phyloP scores from a whole-genome alignment of 495 filamentous ascomycete species.

The Lichina pygmaea region DNA sequence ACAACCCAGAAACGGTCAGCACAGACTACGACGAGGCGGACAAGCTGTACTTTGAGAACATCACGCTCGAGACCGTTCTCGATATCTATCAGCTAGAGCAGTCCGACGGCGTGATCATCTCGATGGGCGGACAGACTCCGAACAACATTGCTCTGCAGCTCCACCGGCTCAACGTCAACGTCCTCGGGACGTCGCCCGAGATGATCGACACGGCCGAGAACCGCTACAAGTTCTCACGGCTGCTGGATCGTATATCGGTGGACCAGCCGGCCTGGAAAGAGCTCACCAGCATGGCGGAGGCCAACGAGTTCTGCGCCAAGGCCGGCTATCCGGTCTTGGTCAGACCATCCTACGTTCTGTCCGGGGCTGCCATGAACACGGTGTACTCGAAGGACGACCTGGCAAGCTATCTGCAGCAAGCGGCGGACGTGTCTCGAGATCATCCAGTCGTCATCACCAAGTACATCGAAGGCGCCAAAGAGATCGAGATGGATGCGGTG shows the following conservation, averaged over 20 bases:
- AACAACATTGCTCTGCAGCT: conserved; percentile 93
- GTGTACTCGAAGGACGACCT: conserved; percentile 79
- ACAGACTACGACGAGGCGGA: conserved; percentile 97
- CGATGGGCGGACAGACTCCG: conserved; percentile 93
- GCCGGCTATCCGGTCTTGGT: conserved; percentile 88
- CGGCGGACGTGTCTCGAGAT: conserved; percentile 75
- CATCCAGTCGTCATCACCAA: conserved; percentile 98
- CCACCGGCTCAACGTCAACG: conserved; percentile 66
- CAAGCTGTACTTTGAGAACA: conserved; percentile 89
- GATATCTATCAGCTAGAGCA: conserved; percentile 86
- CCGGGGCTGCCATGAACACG: conserved; percentile 97
- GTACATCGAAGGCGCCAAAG: conserved; percentile 92
- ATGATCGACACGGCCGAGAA: conserved; percentile 98
- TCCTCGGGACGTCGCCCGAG: conserved; percentile 85
- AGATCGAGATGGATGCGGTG: conserved; percentile 94
- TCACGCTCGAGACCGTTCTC: conserved; percentile 77
- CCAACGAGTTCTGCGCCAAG: conserved; percentile 58
- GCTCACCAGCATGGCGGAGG: conserved; percentile 70
- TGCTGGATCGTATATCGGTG: conserved; percentile 79
- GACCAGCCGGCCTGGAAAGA: conserved; percentile 98
- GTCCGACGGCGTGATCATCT: conserved; percentile 76
- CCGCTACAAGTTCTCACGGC: conserved; percentile 93
- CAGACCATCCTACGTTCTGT: conserved; percentile 89
- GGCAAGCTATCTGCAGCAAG: conserved; percentile 72
- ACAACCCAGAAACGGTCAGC: conserved; percentile 81